These are phyloP conservation scores for Phaeosphaeria sp. DNA, from an alignment of 2,329 filamentous ascomycete species.

Conservation along the genomic window DNA sequence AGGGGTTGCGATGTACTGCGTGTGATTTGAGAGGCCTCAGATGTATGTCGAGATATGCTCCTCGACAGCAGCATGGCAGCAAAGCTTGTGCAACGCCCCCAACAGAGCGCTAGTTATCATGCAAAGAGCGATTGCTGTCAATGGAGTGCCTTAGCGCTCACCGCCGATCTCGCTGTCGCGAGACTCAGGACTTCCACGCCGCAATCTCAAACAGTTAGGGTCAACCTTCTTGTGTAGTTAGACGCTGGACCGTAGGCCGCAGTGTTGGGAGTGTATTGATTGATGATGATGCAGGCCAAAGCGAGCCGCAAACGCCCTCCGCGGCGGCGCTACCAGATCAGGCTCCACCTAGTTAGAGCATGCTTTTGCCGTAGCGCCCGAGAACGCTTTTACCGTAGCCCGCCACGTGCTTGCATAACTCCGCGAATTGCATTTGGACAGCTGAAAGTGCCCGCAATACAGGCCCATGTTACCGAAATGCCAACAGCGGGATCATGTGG, in stretches of 20 bases:
- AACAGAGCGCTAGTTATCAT: background rate
- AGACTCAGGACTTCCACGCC: background rate
- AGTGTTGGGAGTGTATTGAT: conserved; percentile 10
- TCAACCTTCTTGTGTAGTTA: background rate
- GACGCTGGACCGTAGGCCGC: conserved; percentile 1
- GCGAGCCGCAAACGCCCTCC: background rate
- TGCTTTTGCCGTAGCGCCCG: background rate
- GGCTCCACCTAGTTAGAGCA: background rate
- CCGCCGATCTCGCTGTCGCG: background rate
- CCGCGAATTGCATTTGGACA: background rate
- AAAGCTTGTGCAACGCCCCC: conserved; percentile 9
- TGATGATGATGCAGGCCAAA: conserved; percentile 3
- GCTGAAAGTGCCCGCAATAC: conserved; percentile 7
- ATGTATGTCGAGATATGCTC: conserved; percentile 6
- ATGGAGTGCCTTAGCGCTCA: background rate
- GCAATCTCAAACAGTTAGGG: background rate
- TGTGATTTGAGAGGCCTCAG: background rate
- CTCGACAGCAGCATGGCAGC: conserved; percentile 4
- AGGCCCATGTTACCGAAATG: conserved; percentile 2
- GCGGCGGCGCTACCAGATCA: background rate
- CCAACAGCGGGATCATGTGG: background rate
- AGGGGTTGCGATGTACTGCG: background rate
- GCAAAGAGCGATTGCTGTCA: background rate
- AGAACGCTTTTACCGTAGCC: background rate
- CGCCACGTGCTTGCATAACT: conserved; percentile 8